A percentile compares a stretch with the other conserved stretches of the same genome.
Conservation (phyloP, 768 basidiomycete species). For the Candolleomyces efflorescens region DNA sequence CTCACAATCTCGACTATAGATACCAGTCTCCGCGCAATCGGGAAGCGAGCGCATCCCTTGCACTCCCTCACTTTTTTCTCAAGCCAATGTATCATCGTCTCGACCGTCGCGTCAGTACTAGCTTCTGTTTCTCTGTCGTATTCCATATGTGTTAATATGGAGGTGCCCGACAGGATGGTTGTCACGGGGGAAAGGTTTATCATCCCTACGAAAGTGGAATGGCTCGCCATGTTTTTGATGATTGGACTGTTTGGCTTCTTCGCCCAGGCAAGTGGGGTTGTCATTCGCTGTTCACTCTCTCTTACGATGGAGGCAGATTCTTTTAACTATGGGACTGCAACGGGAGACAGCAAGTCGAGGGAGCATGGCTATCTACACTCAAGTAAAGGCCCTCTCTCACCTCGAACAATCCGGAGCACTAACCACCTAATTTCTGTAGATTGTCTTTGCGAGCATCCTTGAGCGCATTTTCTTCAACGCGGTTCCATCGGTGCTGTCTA, state of each 20-base stretch:
- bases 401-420: too few species aligned
- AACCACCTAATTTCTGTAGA: constrained; percentile 24
- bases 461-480: constrained; percentile 64
- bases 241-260: constrained; percentile 47
- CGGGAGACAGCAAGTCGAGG: constrained; percentile 63
- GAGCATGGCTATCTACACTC: constrained; percentile 53
- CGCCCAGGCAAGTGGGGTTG: constrained; percentile 32
- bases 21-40: constrained; percentile 51
- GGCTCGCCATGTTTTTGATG: constrained; percentile 38
- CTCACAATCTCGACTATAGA: constrained; percentile 16
- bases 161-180: constrained; percentile 32
- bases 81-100: constrained; percentile 40
- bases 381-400: constrained; percentile 26
- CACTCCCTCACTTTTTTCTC: constrained; percentile 68
- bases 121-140: too few species aligned
- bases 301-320: not conserved
- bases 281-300: not conserved
- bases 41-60: constrained; percentile 64
- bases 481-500: constrained; percentile 52
- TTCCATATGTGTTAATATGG: not conserved
- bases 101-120: constrained; percentile 29
- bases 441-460: constrained; percentile 64
- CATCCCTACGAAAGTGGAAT: constrained; percentile 37
- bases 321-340: constrained; percentile 45
- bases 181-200: constrained; percentile 32